phyloP scores from a whole-genome alignment of 495 filamentous ascomycete genomes.

The Aspergillus heteromorphus region DNA sequence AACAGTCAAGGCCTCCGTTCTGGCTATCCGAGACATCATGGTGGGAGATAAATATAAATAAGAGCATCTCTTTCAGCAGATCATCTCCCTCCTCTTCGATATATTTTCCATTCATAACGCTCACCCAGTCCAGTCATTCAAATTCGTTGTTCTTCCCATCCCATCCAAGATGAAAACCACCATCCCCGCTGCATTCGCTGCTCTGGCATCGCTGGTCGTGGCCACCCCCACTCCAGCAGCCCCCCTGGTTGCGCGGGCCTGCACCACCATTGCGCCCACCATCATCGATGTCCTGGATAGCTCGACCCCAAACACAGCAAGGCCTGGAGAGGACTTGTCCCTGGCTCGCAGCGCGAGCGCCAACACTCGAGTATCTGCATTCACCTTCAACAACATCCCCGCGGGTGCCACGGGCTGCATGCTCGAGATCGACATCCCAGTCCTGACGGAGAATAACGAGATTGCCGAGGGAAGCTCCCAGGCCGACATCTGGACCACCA shows the following conservation, averaged over 20 bases:
- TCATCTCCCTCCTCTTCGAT: no score
- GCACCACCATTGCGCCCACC: conserved; percentile 8
- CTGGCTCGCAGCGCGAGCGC: conserved; percentile 4
- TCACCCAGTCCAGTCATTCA: no score
- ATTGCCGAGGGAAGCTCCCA: conserved; percentile 13
- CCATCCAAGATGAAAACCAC: no score
- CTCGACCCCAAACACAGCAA: conserved; percentile 6
- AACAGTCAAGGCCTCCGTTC: no score
- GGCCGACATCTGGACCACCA: conserved; percentile 14
- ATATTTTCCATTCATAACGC: no score
- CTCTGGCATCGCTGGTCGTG: no score
- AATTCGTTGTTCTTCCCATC: no score
- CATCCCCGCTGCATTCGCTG: no score
- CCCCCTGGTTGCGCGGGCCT: conserved; percentile 5
- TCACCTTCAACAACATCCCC: conserved; percentile 18
- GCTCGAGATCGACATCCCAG: conserved; percentile 11
- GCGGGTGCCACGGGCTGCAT: conserved; percentile 15
- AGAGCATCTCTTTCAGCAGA: no score
- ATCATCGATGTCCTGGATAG: conserved; percentile 13
- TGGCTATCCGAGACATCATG: no score
- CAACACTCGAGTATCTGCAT: conserved; percentile 7
- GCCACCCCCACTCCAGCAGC: background rate
- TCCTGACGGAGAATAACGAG: background rate
- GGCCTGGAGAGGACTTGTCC: conserved; percentile 3
- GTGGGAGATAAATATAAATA: no score